Evolutionary conservation across 805 yeast species (phyloP).

Genomic region (Cyberlindnera nakhonratchasimensis): DNA sequence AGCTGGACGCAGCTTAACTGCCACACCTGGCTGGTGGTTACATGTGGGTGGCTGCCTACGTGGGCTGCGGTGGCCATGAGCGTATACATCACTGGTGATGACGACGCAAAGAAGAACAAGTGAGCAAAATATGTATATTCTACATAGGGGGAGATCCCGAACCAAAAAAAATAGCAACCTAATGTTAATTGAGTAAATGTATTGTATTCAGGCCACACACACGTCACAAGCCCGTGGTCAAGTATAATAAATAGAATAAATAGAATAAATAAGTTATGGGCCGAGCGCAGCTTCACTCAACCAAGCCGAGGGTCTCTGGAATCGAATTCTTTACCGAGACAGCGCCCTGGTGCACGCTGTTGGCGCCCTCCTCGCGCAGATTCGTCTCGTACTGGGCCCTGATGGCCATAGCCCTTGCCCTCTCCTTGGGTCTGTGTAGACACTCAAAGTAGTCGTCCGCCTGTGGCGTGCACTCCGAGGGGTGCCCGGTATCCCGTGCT

Average conservation of each 20-base stretch:
- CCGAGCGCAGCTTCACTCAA: not conserved
- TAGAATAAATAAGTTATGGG: not conserved
- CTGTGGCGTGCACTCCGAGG: constrained; percentile 37
- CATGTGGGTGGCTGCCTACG: constrained; percentile 77
- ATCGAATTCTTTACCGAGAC: constrained; percentile 6
- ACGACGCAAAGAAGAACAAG: constrained; percentile 10
- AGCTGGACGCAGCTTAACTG: constrained; percentile 69
- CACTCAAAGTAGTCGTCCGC: constrained; percentile 49
- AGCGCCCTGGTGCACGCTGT: constrained; percentile 4
- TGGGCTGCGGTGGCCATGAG: constrained; percentile 54
- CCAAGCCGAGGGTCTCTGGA: constrained; percentile 11
- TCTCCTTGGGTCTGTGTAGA: constrained; percentile 45
- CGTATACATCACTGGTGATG: constrained; percentile 3
- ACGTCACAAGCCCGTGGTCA: not conserved
- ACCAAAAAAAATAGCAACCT: not conserved
- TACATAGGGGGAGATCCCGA: too few relatives aligned
- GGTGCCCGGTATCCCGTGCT: constrained; percentile 34
- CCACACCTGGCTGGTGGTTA: constrained; percentile 81
- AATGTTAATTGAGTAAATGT: not conserved
- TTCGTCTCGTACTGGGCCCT: constrained; percentile 24
- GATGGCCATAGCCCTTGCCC: constrained; percentile 25
- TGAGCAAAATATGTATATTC: too few relatives aligned
- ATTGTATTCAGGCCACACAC: not conserved
- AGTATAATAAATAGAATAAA: not conserved
- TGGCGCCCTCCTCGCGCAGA: constrained; percentile 6